phyloP scores from a whole-genome alignment of 768 basidiomycete species.

The Lyophyllum semitale region DNA sequence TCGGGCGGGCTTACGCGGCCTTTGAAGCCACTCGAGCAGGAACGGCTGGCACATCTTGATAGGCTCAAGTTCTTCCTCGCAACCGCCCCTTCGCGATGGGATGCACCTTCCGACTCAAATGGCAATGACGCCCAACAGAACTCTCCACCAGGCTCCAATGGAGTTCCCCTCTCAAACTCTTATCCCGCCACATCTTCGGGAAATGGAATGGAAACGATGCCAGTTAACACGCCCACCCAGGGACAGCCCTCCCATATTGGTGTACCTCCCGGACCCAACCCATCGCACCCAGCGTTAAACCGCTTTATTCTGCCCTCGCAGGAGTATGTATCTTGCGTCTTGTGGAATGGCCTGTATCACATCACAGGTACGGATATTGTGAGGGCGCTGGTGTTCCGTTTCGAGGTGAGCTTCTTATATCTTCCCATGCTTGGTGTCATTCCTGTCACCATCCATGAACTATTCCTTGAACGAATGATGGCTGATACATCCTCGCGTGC shows the following conservation, averaged over 20 bases:
- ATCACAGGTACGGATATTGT: slow-evolving; percentile 98
- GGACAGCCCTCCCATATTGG: slow-evolving; percentile 26
- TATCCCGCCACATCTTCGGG: neutral
- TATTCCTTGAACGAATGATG: neutral
- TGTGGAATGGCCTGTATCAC: slow-evolving; percentile 90
- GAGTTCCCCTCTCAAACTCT: slow-evolving; percentile 10
- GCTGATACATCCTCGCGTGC: slow-evolving; percentile 7
- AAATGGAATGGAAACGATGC: slow-evolving; percentile 5
- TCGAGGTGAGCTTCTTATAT: slow-evolving; percentile 57
- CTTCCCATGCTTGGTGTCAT: neutral
- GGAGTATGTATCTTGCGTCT: slow-evolving; percentile 87
- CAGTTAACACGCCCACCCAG: slow-evolving; percentile 16
- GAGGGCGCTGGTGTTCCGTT: slow-evolving; percentile 89
- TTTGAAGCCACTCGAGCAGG: slow-evolving; percentile 64
- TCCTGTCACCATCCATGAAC: neutral
- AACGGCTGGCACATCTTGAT: slow-evolving; percentile 74
- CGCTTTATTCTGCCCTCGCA: slow-evolving; percentile 86
- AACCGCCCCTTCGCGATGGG: slow-evolving; percentile 81
- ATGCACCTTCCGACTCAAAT: slow-evolving; percentile 23
- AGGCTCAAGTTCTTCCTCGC: slow-evolving; percentile 88
- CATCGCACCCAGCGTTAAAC: slow-evolving; percentile 78
- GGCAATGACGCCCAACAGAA: slow-evolving; percentile 27
- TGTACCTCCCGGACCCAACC: slow-evolving; percentile 44
- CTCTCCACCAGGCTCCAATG: slow-evolving; percentile 23
- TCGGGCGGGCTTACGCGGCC: slow-evolving; percentile 53